Evolutionary conservation across 1,139 yeast species (phyloP), one percentile per base, ranked within the genome.

Genomic region (Saccharomyces hybrid): DNA sequence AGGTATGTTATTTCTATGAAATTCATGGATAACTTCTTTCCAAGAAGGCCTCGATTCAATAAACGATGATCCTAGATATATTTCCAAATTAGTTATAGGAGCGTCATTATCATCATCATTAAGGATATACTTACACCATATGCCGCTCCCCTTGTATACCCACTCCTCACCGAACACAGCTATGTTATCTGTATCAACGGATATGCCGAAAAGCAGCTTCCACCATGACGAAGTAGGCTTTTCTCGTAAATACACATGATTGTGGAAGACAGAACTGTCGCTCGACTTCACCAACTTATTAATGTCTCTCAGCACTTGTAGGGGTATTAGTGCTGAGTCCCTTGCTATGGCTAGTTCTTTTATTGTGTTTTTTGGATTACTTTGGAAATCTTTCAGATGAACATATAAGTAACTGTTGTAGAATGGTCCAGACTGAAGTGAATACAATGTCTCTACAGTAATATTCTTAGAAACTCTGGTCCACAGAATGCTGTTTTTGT

Each of bases 211-310:
- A 16, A 38, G 44, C 16, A 38, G 44, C 11, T 38, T 38, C 44
- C 44, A 38, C 44, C 44, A 38, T 5, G 44, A 20, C 11, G 44
- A 38, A 25, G 44, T 38, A 2, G 44, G 44, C 16, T 38, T 38
- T 16, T 38, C 44, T 7, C 44, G 44, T 13, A 49, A 54, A 20
- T 56, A 54, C 2, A 50, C 51, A 26, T 59, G 62, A 23, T 54
- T 54, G 42, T 59, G 62, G 41, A 57, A 59, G 32, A 54, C 59
- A 8, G 62, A 59, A 26, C 59, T 58, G 38, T 58, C 61, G n/a
- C 59, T 54, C 2, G 51, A 51, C 31, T 50, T 58, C 55, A 38
- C 44, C 44, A 38, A 14, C 16, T 38, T 38, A 20, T 38, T 38
- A n/a, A 58, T 51, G 48, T 59, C 61, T 47, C 54, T 55, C 26